phyloP scores from a whole-genome alignment of 164 flowering plant species.

The Umbellularia californica region DNA sequence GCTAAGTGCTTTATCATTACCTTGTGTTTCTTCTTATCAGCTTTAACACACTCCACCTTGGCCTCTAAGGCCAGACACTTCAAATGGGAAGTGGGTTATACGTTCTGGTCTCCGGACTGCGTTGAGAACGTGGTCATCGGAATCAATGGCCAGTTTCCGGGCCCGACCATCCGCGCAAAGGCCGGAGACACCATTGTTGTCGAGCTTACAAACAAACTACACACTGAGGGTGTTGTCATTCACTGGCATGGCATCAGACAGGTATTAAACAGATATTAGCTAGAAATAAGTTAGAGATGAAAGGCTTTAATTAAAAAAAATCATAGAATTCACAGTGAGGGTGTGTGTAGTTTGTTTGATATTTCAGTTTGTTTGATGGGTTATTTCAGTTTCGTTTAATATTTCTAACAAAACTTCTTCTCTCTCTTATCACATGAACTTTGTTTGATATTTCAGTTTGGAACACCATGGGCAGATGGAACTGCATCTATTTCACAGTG shows the following conservation, averaged over 20 bases:
- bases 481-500: conserved; percentile 87
- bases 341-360: too few species aligned
- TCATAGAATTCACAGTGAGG: too few species aligned
- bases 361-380: too few species aligned
- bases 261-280: conserved; percentile 24
- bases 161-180: conserved; percentile 71
- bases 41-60: background rate
- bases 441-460: conserved; percentile 35
- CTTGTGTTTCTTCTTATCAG: conserved; percentile 1
- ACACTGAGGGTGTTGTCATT: conserved; percentile 81
- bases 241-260: conserved; percentile 98
- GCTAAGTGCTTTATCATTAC: background rate
- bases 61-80: conserved; percentile 40
- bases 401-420: background rate
- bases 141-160: conserved; percentile 88
- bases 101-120: conserved; percentile 76
- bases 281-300: background rate
- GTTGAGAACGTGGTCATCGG: conserved; percentile 55
- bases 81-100: conserved; percentile 69
- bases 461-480: conserved; percentile 96
- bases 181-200: conserved; percentile 74
- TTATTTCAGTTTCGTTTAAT: too few species aligned
- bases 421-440: background rate
- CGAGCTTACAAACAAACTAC: conserved; percentile 65
- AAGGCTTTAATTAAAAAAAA: too few species aligned